Conservation (phyloP, 2,329 filamentous ascomycete genomes). For the Chrysoporthe deuterocubensis region DNA sequence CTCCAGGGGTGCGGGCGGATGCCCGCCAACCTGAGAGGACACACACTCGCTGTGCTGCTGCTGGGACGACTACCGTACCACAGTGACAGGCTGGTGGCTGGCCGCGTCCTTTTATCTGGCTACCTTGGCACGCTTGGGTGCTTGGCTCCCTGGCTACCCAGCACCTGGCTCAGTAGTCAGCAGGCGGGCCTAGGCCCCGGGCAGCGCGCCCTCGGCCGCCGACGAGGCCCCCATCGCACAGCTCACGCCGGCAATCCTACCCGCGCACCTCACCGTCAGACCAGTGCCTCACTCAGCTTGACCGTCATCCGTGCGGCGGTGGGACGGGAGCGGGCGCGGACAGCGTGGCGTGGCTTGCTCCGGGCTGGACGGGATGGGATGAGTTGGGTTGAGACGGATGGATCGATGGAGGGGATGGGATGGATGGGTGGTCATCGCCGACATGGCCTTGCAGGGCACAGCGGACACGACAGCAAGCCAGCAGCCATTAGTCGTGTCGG, state of each 20-base stretch:
- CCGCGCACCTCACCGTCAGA: neutral
- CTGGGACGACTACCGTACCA: no score
- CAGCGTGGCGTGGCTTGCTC: slow-evolving; percentile 9
- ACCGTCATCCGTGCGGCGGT: neutral
- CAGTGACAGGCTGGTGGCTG: no score
- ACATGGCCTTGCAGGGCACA: neutral
- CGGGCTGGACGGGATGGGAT: neutral
- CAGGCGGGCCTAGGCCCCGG: no score
- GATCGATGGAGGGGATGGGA: neutral
- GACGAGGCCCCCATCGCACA: neutral
- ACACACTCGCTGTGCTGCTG: no score
- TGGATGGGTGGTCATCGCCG: neutral
- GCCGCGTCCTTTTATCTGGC: no score
- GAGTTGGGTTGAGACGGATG: neutral
- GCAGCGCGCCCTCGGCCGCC: no score
- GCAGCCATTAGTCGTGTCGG: neutral
- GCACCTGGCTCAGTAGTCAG: no score
- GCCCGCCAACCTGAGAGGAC: no score
- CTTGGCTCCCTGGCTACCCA: no score
- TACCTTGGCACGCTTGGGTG: no score
- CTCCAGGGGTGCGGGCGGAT: neutral
- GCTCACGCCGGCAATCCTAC: neutral
- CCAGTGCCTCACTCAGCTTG: neutral
- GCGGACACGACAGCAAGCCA: slow-evolving; percentile 4
- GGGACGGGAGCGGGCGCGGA: slow-evolving; percentile 3